phyloP scores from a whole-genome alignment of 345 rosid genomes.

The Geranium brycei region DNA sequence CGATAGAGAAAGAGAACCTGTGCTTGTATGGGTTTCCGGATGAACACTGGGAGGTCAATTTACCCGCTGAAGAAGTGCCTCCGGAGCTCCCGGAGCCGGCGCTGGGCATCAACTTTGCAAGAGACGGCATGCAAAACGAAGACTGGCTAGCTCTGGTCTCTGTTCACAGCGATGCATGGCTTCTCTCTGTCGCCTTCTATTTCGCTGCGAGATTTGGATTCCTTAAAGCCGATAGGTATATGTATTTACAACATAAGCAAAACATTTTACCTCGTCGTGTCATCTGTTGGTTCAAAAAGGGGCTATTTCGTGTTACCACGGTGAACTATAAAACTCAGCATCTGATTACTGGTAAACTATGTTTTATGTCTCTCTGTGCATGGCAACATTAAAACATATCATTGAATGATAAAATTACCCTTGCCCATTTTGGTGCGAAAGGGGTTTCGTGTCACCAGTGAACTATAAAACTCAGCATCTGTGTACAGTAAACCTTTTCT shows the following conservation, averaged over 20 bases:
- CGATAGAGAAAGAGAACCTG: neutral
- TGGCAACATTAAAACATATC: too few relatives aligned
- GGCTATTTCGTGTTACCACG: too few relatives aligned
- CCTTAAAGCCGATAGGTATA: neutral
- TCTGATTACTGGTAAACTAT: too few relatives aligned
- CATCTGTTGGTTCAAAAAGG: too few relatives aligned
- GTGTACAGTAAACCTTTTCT: too few relatives aligned
- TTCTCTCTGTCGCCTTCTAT: neutral
- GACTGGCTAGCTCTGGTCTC: neutral
- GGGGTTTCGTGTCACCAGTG: too few relatives aligned
- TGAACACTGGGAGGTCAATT: neutral
- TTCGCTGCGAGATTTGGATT: neutral
- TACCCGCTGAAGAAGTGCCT: neutral
- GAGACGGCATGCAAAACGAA: neutral
- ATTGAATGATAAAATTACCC: too few relatives aligned
- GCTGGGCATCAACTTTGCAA: neutral
- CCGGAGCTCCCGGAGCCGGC: neutral
- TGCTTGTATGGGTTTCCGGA: neutral
- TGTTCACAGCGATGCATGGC: neutral
- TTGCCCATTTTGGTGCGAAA: too few relatives aligned
- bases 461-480: too few relatives aligned
- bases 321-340: too few relatives aligned
- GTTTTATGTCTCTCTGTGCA: too few relatives aligned
- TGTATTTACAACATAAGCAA: neutral
- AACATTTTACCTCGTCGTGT: too few relatives aligned